Conservation (phyloP, 2,329 filamentous ascomycete species). For the Cadophora sp. region DNA sequence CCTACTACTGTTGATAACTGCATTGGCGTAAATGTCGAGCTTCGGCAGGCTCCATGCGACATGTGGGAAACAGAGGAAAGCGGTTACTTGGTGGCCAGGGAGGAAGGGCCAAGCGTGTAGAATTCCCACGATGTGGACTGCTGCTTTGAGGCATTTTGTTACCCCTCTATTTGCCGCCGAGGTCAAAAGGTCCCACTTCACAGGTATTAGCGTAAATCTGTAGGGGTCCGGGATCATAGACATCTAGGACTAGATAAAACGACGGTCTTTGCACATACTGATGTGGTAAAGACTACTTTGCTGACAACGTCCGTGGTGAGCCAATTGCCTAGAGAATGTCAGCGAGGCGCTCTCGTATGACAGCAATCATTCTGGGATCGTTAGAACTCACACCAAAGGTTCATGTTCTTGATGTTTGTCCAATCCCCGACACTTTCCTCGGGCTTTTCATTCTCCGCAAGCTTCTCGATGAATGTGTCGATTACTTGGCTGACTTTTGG, state of each 20-base stretch:
- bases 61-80: conserved; percentile 60
- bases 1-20: conserved; percentile 15
- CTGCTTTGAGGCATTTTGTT: conserved; percentile 14
- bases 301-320: conserved; percentile 40
- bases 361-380: background rate
- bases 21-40: conserved; percentile 9
- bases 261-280: background rate
- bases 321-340: conserved; percentile 30
- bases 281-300: conserved; percentile 35
- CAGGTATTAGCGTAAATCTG: background rate
- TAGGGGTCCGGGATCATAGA: background rate
- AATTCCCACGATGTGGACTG: conserved; percentile 17
- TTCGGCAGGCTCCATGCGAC: conserved; percentile 11
- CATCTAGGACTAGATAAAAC: background rate
- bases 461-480: conserved; percentile 25
- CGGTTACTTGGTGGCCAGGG: conserved; percentile 68
- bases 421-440: conserved; percentile 11
- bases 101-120: conserved; percentile 61
- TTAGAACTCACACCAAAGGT: conserved; percentile 25
- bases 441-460: conserved; percentile 18
- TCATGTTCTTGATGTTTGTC: conserved; percentile 27
- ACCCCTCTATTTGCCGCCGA: conserved; percentile 21
- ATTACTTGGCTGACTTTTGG: conserved; percentile 24
- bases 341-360: background rate
- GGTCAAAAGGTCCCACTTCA: conserved; percentile 30